These are phyloP conservation scores for Drechslerella dactyloides DNA, from an alignment of 2,329 filamentous ascomycete species.

Conservation along the genomic window DNA sequence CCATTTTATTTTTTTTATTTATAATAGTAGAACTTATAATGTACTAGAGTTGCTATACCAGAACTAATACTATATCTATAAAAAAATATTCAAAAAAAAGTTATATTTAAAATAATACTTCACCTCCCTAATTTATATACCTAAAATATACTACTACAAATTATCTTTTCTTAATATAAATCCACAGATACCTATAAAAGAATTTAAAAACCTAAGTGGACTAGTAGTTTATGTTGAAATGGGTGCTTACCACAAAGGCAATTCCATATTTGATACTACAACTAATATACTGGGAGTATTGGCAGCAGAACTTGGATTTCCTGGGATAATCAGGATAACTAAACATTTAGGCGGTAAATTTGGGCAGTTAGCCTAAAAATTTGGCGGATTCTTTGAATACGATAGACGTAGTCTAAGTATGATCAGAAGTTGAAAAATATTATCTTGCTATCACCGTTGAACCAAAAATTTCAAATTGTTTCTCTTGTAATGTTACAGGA, in stretches of 20 bases:
- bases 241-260: slow-evolving; percentile 1
- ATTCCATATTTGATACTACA: slow-evolving; percentile 1
- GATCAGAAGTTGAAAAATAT: not conserved
- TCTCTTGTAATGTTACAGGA: not conserved
- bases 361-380: slow-evolving; percentile 2
- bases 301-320: slow-evolving; percentile 11
- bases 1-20: not conserved
- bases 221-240: slow-evolving; percentile 3
- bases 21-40: not conserved
- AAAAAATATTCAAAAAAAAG: slow-evolving; percentile 6
- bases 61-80: slow-evolving; percentile 9
- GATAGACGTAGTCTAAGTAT: not conserved
- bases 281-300: slow-evolving; percentile 2
- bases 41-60: slow-evolving; percentile 4
- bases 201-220: slow-evolving; percentile 12
- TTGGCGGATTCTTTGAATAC: not conserved
- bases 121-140: slow-evolving; percentile 1
- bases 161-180: slow-evolving; percentile 3
- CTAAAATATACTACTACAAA: slow-evolving; percentile 9
- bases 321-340: not conserved
- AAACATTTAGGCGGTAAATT: not conserved
- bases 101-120: slow-evolving; percentile 1
- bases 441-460: not conserved
- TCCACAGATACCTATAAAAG: not conserved
- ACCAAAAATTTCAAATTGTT: not conserved